These are phyloP conservation scores for Ustilago xerochloae DNA, from an alignment of 1,284 basidiomycete species.

Conservation along the genomic window DNA sequence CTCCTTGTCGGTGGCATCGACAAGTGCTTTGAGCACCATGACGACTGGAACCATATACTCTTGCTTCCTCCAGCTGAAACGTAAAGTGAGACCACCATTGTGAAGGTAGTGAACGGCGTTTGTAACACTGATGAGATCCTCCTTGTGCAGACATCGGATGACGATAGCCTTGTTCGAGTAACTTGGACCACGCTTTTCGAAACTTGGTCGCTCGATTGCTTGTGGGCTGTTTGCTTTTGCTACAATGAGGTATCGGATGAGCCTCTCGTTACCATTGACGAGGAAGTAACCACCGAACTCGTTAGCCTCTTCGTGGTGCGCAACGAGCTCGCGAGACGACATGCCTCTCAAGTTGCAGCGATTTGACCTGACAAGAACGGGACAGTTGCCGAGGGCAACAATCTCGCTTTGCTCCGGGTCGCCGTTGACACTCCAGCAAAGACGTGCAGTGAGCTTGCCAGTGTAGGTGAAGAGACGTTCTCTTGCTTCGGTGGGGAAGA, in stretches of 20 bases:
- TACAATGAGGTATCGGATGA: slow-evolving; percentile 95
- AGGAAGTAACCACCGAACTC: slow-evolving; percentile 99
- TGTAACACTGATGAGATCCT: slow-evolving; percentile 72
- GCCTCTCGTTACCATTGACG: slow-evolving; percentile 98
- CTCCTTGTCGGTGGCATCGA: slow-evolving; percentile 91
- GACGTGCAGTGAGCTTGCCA: slow-evolving; percentile 87
- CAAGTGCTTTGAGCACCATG: slow-evolving; percentile 93
- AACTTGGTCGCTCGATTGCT: slow-evolving; percentile 85
- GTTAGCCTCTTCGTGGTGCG: slow-evolving; percentile 93
- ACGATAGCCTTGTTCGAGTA: slow-evolving; percentile 95
- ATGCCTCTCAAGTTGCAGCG: slow-evolving; percentile 89
- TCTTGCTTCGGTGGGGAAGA: slow-evolving; percentile 78
- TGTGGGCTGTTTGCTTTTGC: slow-evolving; percentile 89
- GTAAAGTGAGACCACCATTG: slow-evolving; percentile 92
- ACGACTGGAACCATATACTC: slow-evolving; percentile 99
- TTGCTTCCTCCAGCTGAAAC: slow-evolving; percentile 97
- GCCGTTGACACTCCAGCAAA: slow-evolving; percentile 85
- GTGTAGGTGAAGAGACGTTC: slow-evolving; percentile 92
- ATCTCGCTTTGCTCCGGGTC: slow-evolving; percentile 80
- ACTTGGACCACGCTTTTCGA: slow-evolving; percentile 89
- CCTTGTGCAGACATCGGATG: slow-evolving; percentile 84
- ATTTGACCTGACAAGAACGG: slow-evolving; percentile 98
- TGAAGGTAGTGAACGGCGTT: slow-evolving; percentile 97
- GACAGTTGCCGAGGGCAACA: slow-evolving; percentile 89
- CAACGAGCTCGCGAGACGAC: slow-evolving; percentile 86